phyloP scores from a whole-genome alignment of 352 stramenopile species.

The Globisporangium okanoganense region DNA sequence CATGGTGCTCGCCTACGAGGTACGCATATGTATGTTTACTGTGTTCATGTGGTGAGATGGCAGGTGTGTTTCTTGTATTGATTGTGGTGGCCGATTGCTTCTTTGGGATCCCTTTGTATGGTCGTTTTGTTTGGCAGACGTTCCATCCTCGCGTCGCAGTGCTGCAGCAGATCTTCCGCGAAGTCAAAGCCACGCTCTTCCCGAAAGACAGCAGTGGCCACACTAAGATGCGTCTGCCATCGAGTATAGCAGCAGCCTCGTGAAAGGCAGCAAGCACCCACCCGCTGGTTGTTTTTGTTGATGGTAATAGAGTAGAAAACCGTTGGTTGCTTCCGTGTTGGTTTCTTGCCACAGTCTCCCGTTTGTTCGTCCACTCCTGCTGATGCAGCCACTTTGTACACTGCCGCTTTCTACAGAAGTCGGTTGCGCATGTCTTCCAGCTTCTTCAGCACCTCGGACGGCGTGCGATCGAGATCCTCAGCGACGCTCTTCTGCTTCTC shows the following conservation, averaged over 20 bases:
- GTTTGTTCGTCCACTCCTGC: not conserved
- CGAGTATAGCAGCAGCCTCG: not conserved
- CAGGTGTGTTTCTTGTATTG: constrained; percentile 9
- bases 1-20: constrained; percentile 81
- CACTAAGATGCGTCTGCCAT: constrained; percentile 46
- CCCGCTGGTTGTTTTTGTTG: not conserved
- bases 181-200: constrained; percentile 59
- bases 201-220: constrained; percentile 22
- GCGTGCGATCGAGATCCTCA: constrained; percentile 94
- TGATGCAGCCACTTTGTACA: constrained; percentile 11
- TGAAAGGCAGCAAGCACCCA: not conserved
- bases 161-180: constrained; percentile 66
- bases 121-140: no score
- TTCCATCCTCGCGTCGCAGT: constrained; percentile 63
- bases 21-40: constrained; percentile 15
- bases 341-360: not conserved
- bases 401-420: constrained; percentile 80
- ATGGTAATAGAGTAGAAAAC: constrained; percentile 9
- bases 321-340: not conserved
- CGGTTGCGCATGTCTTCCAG: constrained; percentile 97
- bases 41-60: not conserved
- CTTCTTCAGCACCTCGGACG: constrained; percentile 97
- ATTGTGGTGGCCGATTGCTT: not conserved
- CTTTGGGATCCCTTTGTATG: not conserved
- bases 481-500: constrained; percentile 96